Evolutionary conservation across 805 yeast species (phyloP).

Genomic region (Crinitomyces ghanaensis): DNA sequence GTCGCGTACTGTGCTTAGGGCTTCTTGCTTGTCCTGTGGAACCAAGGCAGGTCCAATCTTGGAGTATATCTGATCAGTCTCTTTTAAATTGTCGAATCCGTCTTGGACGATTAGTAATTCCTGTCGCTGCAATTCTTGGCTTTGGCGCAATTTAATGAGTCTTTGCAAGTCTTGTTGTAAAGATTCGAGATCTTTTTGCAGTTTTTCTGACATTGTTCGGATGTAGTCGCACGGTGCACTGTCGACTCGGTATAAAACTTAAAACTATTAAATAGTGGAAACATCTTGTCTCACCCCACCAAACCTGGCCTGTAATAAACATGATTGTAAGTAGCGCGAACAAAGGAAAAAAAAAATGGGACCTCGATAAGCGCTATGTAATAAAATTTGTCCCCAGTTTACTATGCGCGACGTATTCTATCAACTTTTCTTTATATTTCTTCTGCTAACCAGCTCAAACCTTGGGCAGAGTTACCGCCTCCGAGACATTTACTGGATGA

Average conservation of each 20-base stretch:
- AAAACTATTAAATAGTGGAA: no score
- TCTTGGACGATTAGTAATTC: slow-evolving; percentile 82
- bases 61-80: slow-evolving; percentile 71
- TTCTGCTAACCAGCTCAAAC: slow-evolving; percentile 16
- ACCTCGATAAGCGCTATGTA: background rate
- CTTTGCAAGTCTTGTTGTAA: slow-evolving; percentile 27
- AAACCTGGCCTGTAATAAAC: no score
- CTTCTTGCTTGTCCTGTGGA: slow-evolving; percentile 80
- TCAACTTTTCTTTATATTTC: no score
- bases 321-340: slow-evolving; percentile 7
- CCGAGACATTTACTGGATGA: slow-evolving; percentile 41
- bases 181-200: no score
- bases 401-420: background rate
- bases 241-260: no score
- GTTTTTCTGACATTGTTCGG: no score
- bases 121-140: slow-evolving; percentile 86
- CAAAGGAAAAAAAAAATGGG: background rate
- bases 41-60: slow-evolving; percentile 84
- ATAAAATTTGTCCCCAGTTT: background rate
- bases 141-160: slow-evolving; percentile 62
- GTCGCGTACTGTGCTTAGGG: slow-evolving; percentile 71
- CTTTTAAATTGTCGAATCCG: slow-evolving; percentile 42
- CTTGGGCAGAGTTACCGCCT: slow-evolving; percentile 35
- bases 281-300: no score
- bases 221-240: no score